A percentile compares a stretch with the other conserved stretches of the same genome.
These are phyloP conservation scores for Tylopilus intermedius DNA, from an alignment of 768 basidiomycete genomes.

Conservation along the genomic window DNA sequence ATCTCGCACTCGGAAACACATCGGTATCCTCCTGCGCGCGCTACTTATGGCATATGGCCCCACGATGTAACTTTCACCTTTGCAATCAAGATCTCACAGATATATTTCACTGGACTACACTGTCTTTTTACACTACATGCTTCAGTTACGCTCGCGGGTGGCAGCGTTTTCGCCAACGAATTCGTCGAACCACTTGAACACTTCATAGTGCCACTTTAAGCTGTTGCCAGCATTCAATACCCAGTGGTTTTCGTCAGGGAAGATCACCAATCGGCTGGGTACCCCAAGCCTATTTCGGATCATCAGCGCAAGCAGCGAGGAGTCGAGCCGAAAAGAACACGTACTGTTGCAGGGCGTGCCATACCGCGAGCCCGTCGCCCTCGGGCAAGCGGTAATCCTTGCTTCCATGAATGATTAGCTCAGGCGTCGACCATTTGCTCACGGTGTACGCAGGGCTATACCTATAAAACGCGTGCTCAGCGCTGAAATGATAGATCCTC, in stretches of 20 bases:
- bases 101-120: not conserved
- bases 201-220: conserved; percentile 93
- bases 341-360: conserved; percentile 81
- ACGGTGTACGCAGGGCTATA: conserved; percentile 81
- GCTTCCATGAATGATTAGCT: conserved; percentile 79
- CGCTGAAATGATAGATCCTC: not conserved
- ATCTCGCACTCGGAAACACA: conserved; percentile 11
- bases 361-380: conserved; percentile 76
- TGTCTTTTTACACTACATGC: not conserved
- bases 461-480: conserved; percentile 29
- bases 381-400: conserved; percentile 88
- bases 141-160: conserved; percentile 11
- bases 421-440: conserved; percentile 79
- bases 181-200: conserved; percentile 84
- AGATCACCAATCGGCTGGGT: conserved; percentile 73
- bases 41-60: conserved; percentile 2
- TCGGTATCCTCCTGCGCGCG: not conserved
- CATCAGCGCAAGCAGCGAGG: not conserved
- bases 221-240: conserved; percentile 78
- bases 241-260: conserved; percentile 94
- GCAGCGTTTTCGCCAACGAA: conserved; percentile 43
- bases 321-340: conserved; percentile 25
- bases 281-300: conserved; percentile 49
- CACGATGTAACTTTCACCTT: conserved; percentile 7
- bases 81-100: not conserved